Base-by-base conservation (phyloP, 148 eudicot species). In the Dysphania ambrosioides region DNA sequence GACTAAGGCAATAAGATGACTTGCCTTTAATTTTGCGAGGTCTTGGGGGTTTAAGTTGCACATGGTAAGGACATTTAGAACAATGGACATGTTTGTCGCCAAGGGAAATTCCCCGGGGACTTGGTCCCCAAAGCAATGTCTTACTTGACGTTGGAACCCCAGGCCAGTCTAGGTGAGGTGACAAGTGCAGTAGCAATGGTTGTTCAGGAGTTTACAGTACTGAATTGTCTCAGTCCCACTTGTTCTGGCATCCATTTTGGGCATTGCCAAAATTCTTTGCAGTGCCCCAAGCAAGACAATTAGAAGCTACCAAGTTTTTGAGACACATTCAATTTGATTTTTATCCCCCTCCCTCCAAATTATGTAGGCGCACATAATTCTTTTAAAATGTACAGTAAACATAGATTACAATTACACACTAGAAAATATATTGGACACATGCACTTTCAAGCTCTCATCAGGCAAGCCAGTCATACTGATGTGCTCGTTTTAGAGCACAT, bases 21-120 rank as follows among this genome's bases (percentile, higher is more conserved):
- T 89, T 89, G 91, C 98, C 98, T 94, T 97, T 73, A 94, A 82
- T 47, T 86, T 87, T 0, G 97, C 98, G 24, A 91, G 96, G 80
- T 94, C 98, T 72, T 88, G 91, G 19, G 98, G 93, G 58, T 91
- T 93, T 56, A 94, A 74, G 68, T 85, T 86, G 80, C 93, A 88
- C 0, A 82, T 81, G 2, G 97, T 87, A 49, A 94, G 96, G 68
- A 94, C 88, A 80, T 93, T 95, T 77, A 91, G 89, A 66, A 93
- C 93, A 23, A 91, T 83, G 4, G 93, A 89, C 18, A 97, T 97
- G 57, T 85, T 86, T 16, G 97, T 88, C 29, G 97, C 90, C 66
- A 93, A 86, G 4, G 97, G 95, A 57, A 93, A 91, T 79, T 93
- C 98, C 72, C 97, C 98, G 0, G 98, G 98, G 41, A 40, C 81